Evolutionary conservation across 805 yeast genomes (phyloP).

Genomic region (Starmerella apicola): DNA sequence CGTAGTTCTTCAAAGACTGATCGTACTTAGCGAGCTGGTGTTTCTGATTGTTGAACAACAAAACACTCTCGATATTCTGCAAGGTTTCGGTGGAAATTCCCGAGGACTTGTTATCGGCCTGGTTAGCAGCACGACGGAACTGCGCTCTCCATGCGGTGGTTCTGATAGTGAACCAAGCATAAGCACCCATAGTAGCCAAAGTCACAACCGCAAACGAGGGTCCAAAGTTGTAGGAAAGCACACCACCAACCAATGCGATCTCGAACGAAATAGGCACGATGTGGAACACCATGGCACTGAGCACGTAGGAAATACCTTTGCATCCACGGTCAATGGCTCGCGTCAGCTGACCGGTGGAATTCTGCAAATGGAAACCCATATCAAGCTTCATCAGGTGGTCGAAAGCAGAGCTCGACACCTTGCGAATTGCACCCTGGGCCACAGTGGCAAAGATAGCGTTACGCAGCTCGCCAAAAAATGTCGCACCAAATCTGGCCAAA

Average conservation of each 20-base stretch:
- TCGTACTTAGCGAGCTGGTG: slow-evolving; percentile 75
- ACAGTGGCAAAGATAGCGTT: slow-evolving; percentile 94
- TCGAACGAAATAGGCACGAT: slow-evolving; percentile 87
- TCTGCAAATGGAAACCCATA: slow-evolving; percentile 72
- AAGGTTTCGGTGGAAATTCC: slow-evolving; percentile 86
- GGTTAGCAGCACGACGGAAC: slow-evolving; percentile 78
- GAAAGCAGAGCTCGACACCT: slow-evolving; percentile 81
- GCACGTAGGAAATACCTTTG: slow-evolving; percentile 86
- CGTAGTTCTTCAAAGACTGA: slow-evolving; percentile 57
- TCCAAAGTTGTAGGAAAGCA: slow-evolving; percentile 87
- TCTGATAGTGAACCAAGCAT: slow-evolving; percentile 71
- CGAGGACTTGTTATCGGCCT: slow-evolving; percentile 93
- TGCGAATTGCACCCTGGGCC: slow-evolving; percentile 84
- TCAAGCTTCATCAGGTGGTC: slow-evolving; percentile 72
- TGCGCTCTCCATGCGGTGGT: slow-evolving; percentile 96
- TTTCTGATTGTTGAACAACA: slow-evolving; percentile 82
- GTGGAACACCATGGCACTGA: slow-evolving; percentile 95
- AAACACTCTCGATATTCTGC: slow-evolving; percentile 88
- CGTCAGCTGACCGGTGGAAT: slow-evolving; percentile 93
- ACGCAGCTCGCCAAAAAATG: slow-evolving; percentile 82
- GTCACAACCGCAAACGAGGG: slow-evolving; percentile 80
- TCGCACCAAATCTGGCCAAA: slow-evolving; percentile 86
- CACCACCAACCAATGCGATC: slow-evolving; percentile 84
- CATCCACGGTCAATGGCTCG: slow-evolving; percentile 97
- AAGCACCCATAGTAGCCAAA: slow-evolving; percentile 73